Base-by-base conservation (phyloP, 805 yeast genomes). In the Vanderwaltozyma polyspora region DNA sequence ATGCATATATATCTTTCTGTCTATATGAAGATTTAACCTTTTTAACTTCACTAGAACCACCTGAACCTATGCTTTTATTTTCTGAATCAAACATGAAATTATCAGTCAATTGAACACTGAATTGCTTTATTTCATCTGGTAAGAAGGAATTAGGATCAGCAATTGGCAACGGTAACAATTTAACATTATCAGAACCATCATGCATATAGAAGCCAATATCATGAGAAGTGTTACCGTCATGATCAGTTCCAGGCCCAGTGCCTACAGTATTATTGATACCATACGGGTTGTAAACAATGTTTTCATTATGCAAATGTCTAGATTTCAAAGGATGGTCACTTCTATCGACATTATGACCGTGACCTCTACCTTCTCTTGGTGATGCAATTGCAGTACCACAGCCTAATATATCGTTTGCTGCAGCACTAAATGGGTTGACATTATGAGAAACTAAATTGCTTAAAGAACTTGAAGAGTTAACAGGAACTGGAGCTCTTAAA, bases 41-140 rank as follows among this genome's bases (percentile, higher is more conserved):
- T 35, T 77, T 63, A 15, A 81, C 86, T 32, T 71, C 70, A 5
- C 84, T 71, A 2, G 81, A 72, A 3, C 87, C 87, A 31, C 93
- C 91, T 36, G 68, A 71, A 3, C 87, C 91, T 33, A 81, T 53
- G 31, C 67, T 70, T 35, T 68, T 67, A 17, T 62, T 62, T 32
- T 60, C 63, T 18, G 60, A 60, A 3, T 66, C 62, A 14, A 68
- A 43, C 28, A 66, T 71, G 48, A 72, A 81, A 36, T 70, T 72
- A 29, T 76, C 79, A 21, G 67, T 62, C 38, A 82, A 55, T 28
- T 66, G 64, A 3, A 64, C 57, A 35, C 64, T 63, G 1, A 57
- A 55, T 49, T 76, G 74, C 33, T 70, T 62, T 41, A 72, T 60
- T 4, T 65, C 69, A 0, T 51, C 59, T 0, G 89, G 87, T 14